These are phyloP conservation scores for Cymbopogon flexuosus DNA, from an alignment of 202 grass and related monocot species.

Conservation along the genomic window DNA sequence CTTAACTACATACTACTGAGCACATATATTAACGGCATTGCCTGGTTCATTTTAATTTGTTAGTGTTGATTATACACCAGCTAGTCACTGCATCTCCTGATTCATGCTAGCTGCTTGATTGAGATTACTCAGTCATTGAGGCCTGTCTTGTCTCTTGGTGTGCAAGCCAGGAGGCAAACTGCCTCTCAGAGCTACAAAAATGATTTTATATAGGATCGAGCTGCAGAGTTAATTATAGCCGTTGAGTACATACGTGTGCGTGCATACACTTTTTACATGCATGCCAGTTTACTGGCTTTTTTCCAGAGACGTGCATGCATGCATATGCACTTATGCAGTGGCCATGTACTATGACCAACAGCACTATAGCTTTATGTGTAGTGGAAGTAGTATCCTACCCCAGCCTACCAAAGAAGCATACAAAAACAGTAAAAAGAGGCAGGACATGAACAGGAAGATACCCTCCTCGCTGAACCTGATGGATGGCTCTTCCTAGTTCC, in stretches of 20 bases:
- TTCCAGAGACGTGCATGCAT: conserved; percentile 55
- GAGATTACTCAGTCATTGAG: neutral
- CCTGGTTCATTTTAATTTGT: neutral
- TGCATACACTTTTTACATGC: conserved; percentile 53
- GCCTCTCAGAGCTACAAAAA: neutral
- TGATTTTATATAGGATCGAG: conserved; percentile 20
- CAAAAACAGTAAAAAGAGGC: conserved; percentile 51
- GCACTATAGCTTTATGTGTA: conserved; percentile 15
- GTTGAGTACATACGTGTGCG: conserved; percentile 43
- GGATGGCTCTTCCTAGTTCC: conserved; percentile 36
- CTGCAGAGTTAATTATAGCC: conserved; percentile 14
- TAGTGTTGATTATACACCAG: neutral
- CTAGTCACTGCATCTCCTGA: neutral
- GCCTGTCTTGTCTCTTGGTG: conserved; percentile 14
- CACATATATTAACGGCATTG: neutral
- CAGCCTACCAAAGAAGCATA: conserved; percentile 41
- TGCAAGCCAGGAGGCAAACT: conserved; percentile 28
- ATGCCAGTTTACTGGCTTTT: conserved; percentile 40
- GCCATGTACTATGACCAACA: conserved; percentile 17
- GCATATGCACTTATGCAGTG: conserved; percentile 27
- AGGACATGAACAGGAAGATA: conserved; percentile 53
- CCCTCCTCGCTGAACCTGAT: conserved; percentile 29
- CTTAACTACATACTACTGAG: neutral
- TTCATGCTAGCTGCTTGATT: neutral
- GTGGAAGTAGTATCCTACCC: conserved; percentile 9